These are phyloP conservation scores for Astrephomene gubernaculifera DNA, from an alignment of 139 green algal genomes.

Conservation along the genomic window DNA sequence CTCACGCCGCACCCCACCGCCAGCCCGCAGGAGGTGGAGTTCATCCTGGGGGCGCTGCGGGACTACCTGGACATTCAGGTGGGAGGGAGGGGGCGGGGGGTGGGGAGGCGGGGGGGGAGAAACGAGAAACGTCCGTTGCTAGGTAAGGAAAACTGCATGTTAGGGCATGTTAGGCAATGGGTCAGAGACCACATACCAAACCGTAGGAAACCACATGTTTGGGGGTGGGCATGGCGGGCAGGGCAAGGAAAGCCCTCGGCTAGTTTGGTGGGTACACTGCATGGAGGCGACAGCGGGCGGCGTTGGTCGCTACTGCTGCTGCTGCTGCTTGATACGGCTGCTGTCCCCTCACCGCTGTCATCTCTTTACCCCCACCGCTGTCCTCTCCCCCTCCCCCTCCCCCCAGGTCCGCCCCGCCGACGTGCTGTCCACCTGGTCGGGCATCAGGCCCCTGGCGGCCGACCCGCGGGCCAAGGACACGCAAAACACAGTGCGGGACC, in stretches of 20 bases:
- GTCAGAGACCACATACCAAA: too few relatives aligned
- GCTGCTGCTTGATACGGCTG: neutral
- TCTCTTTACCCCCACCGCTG: too few relatives aligned
- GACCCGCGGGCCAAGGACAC: slow-evolving; percentile 64
- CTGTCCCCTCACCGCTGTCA: too few relatives aligned
- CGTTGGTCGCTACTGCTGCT: too few relatives aligned
- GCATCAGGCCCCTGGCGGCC: slow-evolving; percentile 91
- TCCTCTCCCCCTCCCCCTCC: neutral
- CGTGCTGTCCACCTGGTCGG: slow-evolving; percentile 93
- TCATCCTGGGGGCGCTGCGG: slow-evolving; percentile 94
- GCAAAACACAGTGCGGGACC: slow-evolving; percentile 65
- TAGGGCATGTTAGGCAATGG: too few relatives aligned
- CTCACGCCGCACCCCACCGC: slow-evolving; percentile 75
- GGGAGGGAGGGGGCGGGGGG: neutral
- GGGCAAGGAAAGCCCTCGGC: too few relatives aligned
- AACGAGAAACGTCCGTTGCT: too few relatives aligned
- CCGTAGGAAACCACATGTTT: too few relatives aligned
- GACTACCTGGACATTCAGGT: slow-evolving; percentile 92
- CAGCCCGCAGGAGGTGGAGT: slow-evolving; percentile 89
- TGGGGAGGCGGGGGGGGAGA: neutral
- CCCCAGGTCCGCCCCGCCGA: slow-evolving; percentile 81
- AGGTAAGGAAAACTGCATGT: too few relatives aligned
- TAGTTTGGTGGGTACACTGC: too few relatives aligned
- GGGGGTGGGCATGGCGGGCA: too few relatives aligned
- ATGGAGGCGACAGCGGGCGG: too few relatives aligned